Percentiles rank a stretch among this genome's conserved stretches.
These are phyloP conservation scores for Zygosaccharomyces bailii DNA, from an alignment of 805 yeast genomes.

Conservation along the genomic window DNA sequence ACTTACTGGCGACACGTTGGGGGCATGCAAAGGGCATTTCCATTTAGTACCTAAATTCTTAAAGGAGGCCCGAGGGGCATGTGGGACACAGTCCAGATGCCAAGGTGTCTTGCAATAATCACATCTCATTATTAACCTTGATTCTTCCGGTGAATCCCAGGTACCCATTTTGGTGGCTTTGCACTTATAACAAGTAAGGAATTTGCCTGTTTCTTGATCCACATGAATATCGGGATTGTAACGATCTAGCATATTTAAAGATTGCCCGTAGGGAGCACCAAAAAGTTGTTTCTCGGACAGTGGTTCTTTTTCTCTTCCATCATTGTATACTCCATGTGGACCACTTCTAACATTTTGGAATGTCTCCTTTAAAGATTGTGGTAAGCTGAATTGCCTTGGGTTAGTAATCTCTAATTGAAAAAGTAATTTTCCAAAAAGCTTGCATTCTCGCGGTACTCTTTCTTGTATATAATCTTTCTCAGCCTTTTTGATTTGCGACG, in stretches of 20 bases:
- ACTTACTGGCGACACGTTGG: constrained; percentile 23
- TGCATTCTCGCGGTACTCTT: constrained; percentile 12
- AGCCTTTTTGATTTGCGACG: constrained; percentile 21
- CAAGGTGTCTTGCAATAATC: constrained; percentile 80
- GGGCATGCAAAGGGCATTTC: constrained; percentile 89
- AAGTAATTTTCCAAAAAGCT: constrained; percentile 54
- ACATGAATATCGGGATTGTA: constrained; percentile 59
- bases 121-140: constrained; percentile 62
- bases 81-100: constrained; percentile 81
- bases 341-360: constrained; percentile 72
- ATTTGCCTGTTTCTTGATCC: constrained; percentile 60
- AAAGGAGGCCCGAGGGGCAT: constrained; percentile 67
- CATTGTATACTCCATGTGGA: constrained; percentile 66
- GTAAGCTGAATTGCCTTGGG: constrained; percentile 66
- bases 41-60: constrained; percentile 76
- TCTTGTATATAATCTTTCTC: constrained; percentile 22
- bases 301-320: constrained; percentile 47
- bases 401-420: constrained; percentile 56
- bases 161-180: constrained; percentile 59
- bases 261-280: constrained; percentile 44
- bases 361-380: constrained; percentile 61
- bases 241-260: constrained; percentile 31
- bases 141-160: constrained; percentile 40
- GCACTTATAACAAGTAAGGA: constrained; percentile 74
- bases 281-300: constrained; percentile 41